Evolutionary conservation across 2,329 filamentous ascomycete genomes (phyloP).

Genomic region (Botryotinia globosa): DNA sequence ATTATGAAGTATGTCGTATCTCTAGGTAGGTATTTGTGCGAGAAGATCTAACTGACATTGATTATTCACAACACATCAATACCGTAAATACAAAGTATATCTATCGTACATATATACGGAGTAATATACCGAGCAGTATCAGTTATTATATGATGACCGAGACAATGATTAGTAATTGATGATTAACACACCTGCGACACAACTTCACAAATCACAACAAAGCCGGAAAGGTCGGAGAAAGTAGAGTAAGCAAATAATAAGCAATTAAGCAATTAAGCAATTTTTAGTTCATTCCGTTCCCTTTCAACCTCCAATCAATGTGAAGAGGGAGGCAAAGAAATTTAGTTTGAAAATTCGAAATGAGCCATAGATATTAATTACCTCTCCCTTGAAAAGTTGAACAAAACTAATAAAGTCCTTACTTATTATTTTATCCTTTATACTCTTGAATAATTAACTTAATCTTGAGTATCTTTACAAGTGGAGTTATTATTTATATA

Average conservation of each 20-base stretch:
- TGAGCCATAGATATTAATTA: not conserved
- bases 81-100: too few species aligned
- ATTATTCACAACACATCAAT: too few species aligned
- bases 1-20: too few species aligned
- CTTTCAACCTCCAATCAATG: too few species aligned
- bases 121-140: too few species aligned
- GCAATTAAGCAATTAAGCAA: conserved; percentile 7
- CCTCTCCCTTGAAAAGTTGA: not conserved
- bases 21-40: not conserved
- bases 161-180: not conserved
- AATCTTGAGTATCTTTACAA: not conserved
- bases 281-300: not conserved
- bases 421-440: conserved; percentile 1
- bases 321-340: conserved; percentile 7
- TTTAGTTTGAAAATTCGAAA: not conserved
- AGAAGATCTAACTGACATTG: not conserved
- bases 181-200: not conserved
- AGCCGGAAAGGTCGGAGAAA: conserved; percentile 15
- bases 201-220: not conserved
- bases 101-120: too few species aligned
- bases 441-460: not conserved
- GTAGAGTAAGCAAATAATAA: not conserved
- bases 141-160: conserved; percentile 4
- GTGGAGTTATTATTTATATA: too few species aligned
- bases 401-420: conserved; percentile 3